phyloP scores from a whole-genome alignment of 805 yeast species.

The Ogataea pignaliae region DNA sequence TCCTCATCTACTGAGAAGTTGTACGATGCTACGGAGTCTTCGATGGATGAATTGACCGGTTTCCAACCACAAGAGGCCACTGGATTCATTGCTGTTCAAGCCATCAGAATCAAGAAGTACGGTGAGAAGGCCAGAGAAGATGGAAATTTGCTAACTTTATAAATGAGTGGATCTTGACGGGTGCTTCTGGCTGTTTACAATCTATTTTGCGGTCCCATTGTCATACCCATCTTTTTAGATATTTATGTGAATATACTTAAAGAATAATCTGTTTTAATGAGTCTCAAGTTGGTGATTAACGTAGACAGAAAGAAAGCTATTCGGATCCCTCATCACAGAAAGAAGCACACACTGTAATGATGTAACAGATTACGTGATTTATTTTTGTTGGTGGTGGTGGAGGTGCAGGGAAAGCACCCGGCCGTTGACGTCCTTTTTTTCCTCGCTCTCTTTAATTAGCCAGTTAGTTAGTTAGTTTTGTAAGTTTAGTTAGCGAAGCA shows the following conservation, averaged over 20 bases:
- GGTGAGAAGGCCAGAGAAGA: constrained; percentile 92
- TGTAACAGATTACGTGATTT: too few relatives aligned
- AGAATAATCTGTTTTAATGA: not conserved
- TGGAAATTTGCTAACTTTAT: constrained; percentile 49
- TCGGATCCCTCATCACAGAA: too few relatives aligned
- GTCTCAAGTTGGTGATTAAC: not conserved
- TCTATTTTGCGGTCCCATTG: too few relatives aligned
- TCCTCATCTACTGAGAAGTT: constrained; percentile 92
- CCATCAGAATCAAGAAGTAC: constrained; percentile 96
- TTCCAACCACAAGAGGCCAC: constrained; percentile 95
- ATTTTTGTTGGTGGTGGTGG: too few relatives aligned
- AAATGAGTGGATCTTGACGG: constrained; percentile 18
- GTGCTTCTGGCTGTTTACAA: too few relatives aligned
- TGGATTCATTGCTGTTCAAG: constrained; percentile 97
- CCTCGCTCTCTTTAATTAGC: too few relatives aligned
- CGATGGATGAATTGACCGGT: constrained; percentile 98
- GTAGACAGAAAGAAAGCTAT: too few relatives aligned
- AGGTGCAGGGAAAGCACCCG: too few relatives aligned
- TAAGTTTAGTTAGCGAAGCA: too few relatives aligned
- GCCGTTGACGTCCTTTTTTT: too few relatives aligned
- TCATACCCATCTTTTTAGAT: not conserved
- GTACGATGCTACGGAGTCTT: constrained; percentile 96
- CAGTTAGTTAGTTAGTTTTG: too few relatives aligned
- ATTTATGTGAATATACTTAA: not conserved
- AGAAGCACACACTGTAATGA: too few relatives aligned